Conservation (phyloP, 2,329 filamentous ascomycete genomes). For the Epichloe bromicola region DNA sequence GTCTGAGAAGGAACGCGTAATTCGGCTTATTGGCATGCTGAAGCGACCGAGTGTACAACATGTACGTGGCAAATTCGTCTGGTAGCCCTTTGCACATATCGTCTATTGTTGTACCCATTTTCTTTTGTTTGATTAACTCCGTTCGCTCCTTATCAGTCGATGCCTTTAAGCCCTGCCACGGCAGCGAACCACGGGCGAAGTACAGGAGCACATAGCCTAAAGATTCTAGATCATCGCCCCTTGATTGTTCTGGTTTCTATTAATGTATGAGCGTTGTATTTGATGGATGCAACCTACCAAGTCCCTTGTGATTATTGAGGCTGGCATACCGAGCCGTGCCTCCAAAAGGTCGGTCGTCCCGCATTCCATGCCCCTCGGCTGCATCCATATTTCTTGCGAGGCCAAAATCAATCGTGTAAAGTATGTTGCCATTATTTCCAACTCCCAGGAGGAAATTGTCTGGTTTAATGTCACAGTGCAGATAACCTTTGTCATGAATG, state of each 20-base stretch:
- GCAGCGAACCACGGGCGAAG: background rate
- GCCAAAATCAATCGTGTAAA: slow-evolving; percentile 98
- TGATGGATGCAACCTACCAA: background rate
- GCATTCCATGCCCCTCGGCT: background rate
- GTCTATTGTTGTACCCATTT: slow-evolving; percentile 46
- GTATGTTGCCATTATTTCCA: slow-evolving; percentile 95
- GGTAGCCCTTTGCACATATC: slow-evolving; percentile 63
- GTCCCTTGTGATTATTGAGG: slow-evolving; percentile 1
- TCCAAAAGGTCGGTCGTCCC: background rate
- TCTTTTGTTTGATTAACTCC: slow-evolving; percentile 10
- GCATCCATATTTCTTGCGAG: slow-evolving; percentile 39
- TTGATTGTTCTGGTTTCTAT: background rate
- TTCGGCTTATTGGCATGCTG: slow-evolving; percentile 41
- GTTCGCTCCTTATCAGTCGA: slow-evolving; percentile 50
- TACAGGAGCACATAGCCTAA: slow-evolving; percentile 2
- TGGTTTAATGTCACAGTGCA: slow-evolving; percentile 98
- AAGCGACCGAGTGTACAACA: slow-evolving; percentile 62
- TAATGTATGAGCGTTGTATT: background rate
- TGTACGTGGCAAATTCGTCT: slow-evolving; percentile 62
- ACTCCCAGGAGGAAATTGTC: slow-evolving; percentile 99
- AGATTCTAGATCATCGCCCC: slow-evolving; percentile 3
- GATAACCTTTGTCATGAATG: slow-evolving; percentile 98
- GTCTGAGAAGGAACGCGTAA: slow-evolving; percentile 63
- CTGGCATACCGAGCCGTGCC: background rate
- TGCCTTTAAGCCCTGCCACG: background rate